Base-by-base conservation (phyloP, 2,329 filamentous ascomycete genomes). In the Penicillium sp. region DNA sequence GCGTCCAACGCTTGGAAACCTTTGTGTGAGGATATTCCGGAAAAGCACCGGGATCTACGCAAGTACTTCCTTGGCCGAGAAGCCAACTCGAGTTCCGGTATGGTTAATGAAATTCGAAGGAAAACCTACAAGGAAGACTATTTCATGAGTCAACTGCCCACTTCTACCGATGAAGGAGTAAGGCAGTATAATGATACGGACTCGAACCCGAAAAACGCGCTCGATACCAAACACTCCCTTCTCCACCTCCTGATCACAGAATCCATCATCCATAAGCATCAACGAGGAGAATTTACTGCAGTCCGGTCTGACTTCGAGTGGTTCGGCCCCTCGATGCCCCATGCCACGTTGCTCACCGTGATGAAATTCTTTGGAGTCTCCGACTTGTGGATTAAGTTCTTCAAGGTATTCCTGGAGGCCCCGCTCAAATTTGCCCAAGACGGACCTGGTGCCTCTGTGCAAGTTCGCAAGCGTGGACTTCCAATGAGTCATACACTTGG, bases 401-500 rank as follows among this genome's bases (percentile, higher is more conserved):
- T 88, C 67, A 70, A 67, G 11, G 77, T 73, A 2, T 87, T 84
- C 53, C 76, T 89, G 0, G 76, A 82, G 59, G 78, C 81, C 0
- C 85, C 85, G 0, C 70, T 88, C 38, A 79, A 78, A 50, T 86
- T 88, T 56, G 62, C 72, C 1, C 76, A 82, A 1, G 83, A 87
- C 46, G 79, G 79, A 2, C 67, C 77, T 0, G 68, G 74, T 2
- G 75, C 74, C 0, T 55, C 74, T 11, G 61, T 74, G 2, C 78
- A 76, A 5, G 69, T 70, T 7, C 78, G 85, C 9, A 78, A 76
- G 51, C 77, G 83, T 14, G 85, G 85, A 7, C 78, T 84, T 1
- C 85, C 85, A 0, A 80, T 84, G 46, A 81, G 80, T 4, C 83
- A 87, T 62, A 73, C 78, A 0, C 73, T 88, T 1, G 84, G 82